phyloP scores from a whole-genome alignment of 2,329 filamentous ascomycete genomes.

The Fusarium sp. region DNA sequence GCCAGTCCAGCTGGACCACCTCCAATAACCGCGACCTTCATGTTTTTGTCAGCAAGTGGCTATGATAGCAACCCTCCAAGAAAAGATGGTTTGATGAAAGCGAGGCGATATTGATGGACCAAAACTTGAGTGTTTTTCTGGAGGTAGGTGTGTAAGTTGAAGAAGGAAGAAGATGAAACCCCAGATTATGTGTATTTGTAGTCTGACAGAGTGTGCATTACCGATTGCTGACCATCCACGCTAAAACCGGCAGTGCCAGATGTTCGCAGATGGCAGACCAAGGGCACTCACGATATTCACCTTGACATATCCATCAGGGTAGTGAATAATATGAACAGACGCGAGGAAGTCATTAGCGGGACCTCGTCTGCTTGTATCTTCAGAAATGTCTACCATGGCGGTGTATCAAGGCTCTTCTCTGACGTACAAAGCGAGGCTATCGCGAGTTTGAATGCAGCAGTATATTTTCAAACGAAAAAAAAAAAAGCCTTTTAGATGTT shows the following conservation, averaged over 20 bases:
- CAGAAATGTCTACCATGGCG: background rate
- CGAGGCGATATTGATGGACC: background rate
- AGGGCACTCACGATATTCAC: background rate
- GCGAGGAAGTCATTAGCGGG: too few relatives aligned
- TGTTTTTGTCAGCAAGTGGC: slow-evolving; percentile 2
- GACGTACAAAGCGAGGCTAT: background rate
- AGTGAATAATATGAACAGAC: background rate
- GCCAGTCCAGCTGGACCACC: slow-evolving; percentile 55
- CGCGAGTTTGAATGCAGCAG: background rate
- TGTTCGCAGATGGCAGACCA: background rate
- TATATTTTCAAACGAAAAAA: background rate
- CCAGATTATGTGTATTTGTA: too few relatives aligned
- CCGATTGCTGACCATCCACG: background rate
- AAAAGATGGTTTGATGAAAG: background rate
- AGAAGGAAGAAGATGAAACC: background rate
- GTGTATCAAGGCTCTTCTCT: background rate
- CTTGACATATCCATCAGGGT: background rate
- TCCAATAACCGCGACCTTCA: slow-evolving; percentile 55
- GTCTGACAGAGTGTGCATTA: background rate
- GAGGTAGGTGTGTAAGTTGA: background rate
- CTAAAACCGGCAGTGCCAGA: background rate
- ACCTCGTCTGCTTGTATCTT: too few relatives aligned
- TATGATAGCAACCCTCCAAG: background rate
- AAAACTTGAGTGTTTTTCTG: background rate
- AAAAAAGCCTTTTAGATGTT: too few relatives aligned